Evolutionary conservation across 2,329 filamentous ascomycete genomes (phyloP), one percentile per base, ranked within the genome.

Genomic region (Lasiodiplodia sp.): DNA sequence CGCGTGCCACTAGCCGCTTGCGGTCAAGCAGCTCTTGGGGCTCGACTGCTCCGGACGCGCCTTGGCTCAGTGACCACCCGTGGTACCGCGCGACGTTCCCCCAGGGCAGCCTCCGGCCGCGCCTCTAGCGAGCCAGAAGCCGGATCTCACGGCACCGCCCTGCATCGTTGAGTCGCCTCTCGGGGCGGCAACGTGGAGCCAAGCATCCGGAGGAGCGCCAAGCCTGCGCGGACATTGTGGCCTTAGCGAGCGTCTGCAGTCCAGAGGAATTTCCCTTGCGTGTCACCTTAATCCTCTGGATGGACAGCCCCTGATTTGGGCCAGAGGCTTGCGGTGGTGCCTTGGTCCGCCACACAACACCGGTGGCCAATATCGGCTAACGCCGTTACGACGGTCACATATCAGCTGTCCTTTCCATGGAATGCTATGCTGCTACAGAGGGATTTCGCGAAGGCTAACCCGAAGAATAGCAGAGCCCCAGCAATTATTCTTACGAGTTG

Each of bases 1-100:
- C 40, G 40, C 40, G 58, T 49, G 58, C 40, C 25, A 49, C 58
- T 63, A 51, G 58, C 58, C 25, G 25, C 18, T 60, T 60, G 57
- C 23, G 38, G 57, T 31, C 57, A 60, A 60, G 57, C 57, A 47
- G 57, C 57, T 60, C 57, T 60, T 60, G 37, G 57, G 31, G 57
- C 18, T 31, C 55, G 34, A 21, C 57, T 60, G 37, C 57, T 57
- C 56, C 56, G 23, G n/a, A 18, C 44, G 38, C n/a, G 44, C 44
- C 18, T 8, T 47, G 6, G 44, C 34, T n/a, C 55, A n/a, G 37
- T 21, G 21, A 16, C 37, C n/a, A 44, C 21, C 34, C n/a, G 28
- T 44, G 44, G 44, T 56, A 18, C 25, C 52, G 23, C 23, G 12
- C 52, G 40, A 47, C 16, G 18, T 21, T n/a, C n/a, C 18, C 31